These are phyloP conservation scores for Logfia minima DNA, from an alignment of 129 eudicot species.

Conservation along the genomic window DNA sequence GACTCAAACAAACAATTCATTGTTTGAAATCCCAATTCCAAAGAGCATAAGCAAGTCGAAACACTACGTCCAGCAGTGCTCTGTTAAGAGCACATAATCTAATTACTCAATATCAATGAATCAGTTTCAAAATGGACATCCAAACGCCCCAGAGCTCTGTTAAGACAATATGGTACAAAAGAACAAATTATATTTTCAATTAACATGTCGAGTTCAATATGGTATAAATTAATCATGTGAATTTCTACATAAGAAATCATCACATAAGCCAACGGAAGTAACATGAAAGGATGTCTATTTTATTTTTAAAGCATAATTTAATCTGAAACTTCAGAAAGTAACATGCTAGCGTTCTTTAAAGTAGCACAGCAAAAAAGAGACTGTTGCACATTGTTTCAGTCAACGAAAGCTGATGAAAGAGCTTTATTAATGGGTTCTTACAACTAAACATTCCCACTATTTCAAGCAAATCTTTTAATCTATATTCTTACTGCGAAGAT, in stretches of 20 bases:
- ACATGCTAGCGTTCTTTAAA: neutral
- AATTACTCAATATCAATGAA: neutral
- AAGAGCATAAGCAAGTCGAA: neutral
- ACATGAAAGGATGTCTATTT: neutral
- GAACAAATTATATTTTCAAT: neutral
- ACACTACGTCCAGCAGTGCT: neutral
- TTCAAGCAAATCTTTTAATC: neutral
- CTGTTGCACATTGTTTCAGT: neutral
- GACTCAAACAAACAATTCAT: neutral
- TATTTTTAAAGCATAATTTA: neutral
- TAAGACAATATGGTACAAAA: neutral
- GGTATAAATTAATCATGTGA: neutral
- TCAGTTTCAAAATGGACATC: neutral
- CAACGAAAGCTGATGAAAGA: neutral
- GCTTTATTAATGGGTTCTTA: neutral
- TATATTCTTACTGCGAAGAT: constrained; percentile 53
- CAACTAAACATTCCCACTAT: neutral
- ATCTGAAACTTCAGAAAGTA: neutral
- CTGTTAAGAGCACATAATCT: too few relatives aligned
- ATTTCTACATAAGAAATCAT: neutral
- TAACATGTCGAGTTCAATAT: neutral
- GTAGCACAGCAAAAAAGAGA: neutral
- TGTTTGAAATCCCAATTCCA: neutral
- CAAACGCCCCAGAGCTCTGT: neutral
- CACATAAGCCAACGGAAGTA: neutral